These are phyloP conservation scores for Schizosaccharomyces octosporus DNA, from an alignment of 805 yeast genomes.

Conservation along the genomic window DNA sequence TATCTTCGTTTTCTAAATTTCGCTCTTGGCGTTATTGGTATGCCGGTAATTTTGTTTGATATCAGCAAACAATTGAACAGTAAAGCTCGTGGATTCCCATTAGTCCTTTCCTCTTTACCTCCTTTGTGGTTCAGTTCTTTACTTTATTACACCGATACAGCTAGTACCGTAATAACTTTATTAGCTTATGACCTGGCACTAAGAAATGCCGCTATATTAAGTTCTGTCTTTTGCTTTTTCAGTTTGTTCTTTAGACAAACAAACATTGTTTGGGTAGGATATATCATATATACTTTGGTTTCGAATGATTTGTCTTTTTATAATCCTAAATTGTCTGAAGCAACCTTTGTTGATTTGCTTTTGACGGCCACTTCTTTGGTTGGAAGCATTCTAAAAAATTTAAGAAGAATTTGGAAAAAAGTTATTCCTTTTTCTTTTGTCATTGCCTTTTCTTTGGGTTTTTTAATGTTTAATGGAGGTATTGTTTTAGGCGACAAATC, in stretches of 20 bases:
- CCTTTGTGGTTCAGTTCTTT: slow-evolving; percentile 46
- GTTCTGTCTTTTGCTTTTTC: slow-evolving; percentile 6
- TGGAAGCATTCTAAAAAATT: slow-evolving; percentile 74
- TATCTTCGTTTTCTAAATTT: not conserved
- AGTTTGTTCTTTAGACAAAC: slow-evolving; percentile 74
- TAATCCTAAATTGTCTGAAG: slow-evolving; percentile 4
- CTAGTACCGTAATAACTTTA: slow-evolving; percentile 57
- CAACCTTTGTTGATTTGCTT: not conserved
- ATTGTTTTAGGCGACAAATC: slow-evolving; percentile 79
- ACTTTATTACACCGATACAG: slow-evolving; percentile 75
- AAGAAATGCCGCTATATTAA: not conserved
- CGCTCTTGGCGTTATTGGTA: not conserved
- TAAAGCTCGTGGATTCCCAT: not conserved
- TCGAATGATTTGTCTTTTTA: slow-evolving; percentile 29
- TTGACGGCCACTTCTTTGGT: slow-evolving; percentile 27
- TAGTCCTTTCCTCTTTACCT: slow-evolving; percentile 25
- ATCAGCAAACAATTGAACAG: not conserved
- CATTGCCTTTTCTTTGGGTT: slow-evolving; percentile 23
- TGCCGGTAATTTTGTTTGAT: not conserved
- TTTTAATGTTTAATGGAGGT: slow-evolving; percentile 48
- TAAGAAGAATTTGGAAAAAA: slow-evolving; percentile 26
- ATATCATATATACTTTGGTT: slow-evolving; percentile 18
- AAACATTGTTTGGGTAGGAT: slow-evolving; percentile 53
- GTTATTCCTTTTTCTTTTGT: slow-evolving; percentile 3
- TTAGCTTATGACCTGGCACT: slow-evolving; percentile 18